Percentiles rank a stretch among this genome's conserved stretches.
Evolutionary conservation across 2,329 filamentous ascomycete genomes (phyloP).

Genomic region (Xylaria sp.): DNA sequence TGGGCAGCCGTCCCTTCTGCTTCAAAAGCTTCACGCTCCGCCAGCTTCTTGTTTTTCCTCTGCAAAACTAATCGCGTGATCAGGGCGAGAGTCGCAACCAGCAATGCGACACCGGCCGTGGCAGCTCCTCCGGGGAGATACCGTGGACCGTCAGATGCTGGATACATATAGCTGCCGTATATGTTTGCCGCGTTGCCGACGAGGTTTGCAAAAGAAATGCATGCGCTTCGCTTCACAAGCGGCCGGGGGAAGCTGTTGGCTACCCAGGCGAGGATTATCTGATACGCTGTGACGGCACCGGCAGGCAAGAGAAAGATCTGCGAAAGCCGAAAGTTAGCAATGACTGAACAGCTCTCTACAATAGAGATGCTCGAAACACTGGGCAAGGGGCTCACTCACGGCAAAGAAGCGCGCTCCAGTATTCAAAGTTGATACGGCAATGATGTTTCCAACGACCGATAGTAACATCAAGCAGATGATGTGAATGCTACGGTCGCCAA

Average conservation of each 20-base stretch:
- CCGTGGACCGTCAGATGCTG: constrained; percentile 54
- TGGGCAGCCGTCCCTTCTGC: constrained; percentile 31
- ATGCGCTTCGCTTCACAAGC: constrained; percentile 71
- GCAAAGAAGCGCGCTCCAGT: constrained; percentile 68
- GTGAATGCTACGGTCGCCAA: constrained; percentile 66
- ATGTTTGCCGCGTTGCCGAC: constrained; percentile 69
- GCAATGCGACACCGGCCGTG: constrained; percentile 70
- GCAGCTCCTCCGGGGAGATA: constrained; percentile 67
- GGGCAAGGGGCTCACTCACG: constrained; percentile 22
- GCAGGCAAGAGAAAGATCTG: constrained; percentile 68
- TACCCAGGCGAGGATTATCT: constrained; percentile 73
- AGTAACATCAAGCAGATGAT: constrained; percentile 65
- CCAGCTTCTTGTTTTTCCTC: constrained; percentile 70
- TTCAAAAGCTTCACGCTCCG: constrained; percentile 54
- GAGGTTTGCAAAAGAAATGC: constrained; percentile 74
- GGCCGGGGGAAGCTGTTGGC: constrained; percentile 78
- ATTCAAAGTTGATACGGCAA: constrained; percentile 63
- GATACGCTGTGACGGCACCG: constrained; percentile 62
- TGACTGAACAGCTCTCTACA: neutral
- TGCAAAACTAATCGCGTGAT: constrained; percentile 64
- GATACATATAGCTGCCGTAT: constrained; percentile 62
- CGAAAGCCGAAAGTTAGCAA: constrained; percentile 2
- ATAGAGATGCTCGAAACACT: neutral
- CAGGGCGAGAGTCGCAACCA: constrained; percentile 67
- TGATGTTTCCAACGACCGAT: constrained; percentile 64